Percentiles rank a stretch among this genome's conserved stretches.
Conservation (phyloP, 805 yeast species). For the Lipomyces mesembrius region DNA sequence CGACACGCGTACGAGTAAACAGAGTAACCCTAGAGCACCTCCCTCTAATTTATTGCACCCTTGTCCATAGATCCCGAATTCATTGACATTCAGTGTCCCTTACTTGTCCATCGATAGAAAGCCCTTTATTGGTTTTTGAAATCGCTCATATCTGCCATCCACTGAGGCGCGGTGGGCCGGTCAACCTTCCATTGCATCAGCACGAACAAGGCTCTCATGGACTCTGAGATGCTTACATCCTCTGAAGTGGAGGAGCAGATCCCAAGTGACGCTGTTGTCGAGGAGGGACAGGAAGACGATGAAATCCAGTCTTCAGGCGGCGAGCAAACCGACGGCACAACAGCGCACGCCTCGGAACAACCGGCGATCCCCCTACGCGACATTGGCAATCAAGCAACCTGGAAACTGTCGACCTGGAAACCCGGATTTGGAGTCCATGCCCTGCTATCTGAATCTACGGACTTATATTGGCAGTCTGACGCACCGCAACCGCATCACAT, state of each 20-base stretch:
- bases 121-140: not conserved
- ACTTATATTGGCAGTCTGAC: slow-evolving; percentile 91
- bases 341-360: slow-evolving; percentile 1
- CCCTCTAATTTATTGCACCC: not conserved
- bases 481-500: slow-evolving; percentile 86
- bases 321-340: slow-evolving; percentile 6
- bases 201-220: not conserved
- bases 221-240: slow-evolving; percentile 9
- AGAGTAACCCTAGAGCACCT: not conserved
- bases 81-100: not conserved
- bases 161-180: not conserved
- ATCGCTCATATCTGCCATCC: not conserved
- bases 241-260: slow-evolving; percentile 10
- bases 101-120: not conserved
- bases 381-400: slow-evolving; percentile 77
- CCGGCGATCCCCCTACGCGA: slow-evolving; percentile 49
- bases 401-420: slow-evolving; percentile 81
- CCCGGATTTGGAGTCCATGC: slow-evolving; percentile 73
- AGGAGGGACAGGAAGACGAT: slow-evolving; percentile 3
- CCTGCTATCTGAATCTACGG: slow-evolving; percentile 67
- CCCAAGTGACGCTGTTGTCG: not conserved
- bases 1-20: not conserved
- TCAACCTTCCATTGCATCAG: not conserved
- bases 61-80: not conserved
- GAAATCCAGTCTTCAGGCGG: not conserved